Conservation (phyloP, 2,329 filamentous ascomycete species). For the Diplodia scrobiculata region DNA sequence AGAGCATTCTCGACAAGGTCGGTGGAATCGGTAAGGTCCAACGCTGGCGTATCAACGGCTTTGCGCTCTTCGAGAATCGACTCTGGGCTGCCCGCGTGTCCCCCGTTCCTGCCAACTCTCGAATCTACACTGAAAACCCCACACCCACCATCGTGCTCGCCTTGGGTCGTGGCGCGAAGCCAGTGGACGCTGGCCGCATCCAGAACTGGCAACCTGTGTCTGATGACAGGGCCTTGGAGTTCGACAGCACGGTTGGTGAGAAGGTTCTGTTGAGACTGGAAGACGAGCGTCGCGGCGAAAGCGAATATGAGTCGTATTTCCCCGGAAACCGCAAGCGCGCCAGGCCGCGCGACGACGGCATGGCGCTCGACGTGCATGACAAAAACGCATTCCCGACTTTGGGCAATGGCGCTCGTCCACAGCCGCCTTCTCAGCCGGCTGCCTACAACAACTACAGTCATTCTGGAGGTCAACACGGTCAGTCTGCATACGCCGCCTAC, state of each 20-base stretch:
- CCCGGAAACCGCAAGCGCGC: constrained; percentile 32
- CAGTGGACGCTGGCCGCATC: constrained; percentile 79
- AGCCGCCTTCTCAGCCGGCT: constrained; percentile 27
- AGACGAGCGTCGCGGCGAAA: constrained; percentile 32
- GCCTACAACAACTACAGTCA: constrained; percentile 1
- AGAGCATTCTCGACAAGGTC: constrained; percentile 74
- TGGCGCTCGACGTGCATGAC: constrained; percentile 9
- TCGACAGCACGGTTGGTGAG: constrained; percentile 83
- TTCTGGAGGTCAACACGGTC: neutral
- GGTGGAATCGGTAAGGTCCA: constrained; percentile 84
- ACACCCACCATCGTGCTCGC: constrained; percentile 81
- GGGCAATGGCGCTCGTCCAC: constrained; percentile 41
- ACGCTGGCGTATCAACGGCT: constrained; percentile 78
- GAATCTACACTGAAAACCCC: constrained; percentile 76
- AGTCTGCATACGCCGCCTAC: neutral
- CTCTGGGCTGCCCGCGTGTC: constrained; percentile 84
- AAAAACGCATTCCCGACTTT: constrained; percentile 31
- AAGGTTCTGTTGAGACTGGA: constrained; percentile 66
- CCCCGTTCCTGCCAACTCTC: constrained; percentile 65
- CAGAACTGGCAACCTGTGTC: constrained; percentile 78
- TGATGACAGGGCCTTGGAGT: constrained; percentile 69
- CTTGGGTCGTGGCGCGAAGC: constrained; percentile 71
- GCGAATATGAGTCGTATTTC: constrained; percentile 39
- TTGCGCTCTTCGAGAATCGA: constrained; percentile 72
- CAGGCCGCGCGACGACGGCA: constrained; percentile 4